Base-by-base conservation (phyloP, 768 basidiomycete species). In the Pleurotus salmoneostramineus region DNA sequence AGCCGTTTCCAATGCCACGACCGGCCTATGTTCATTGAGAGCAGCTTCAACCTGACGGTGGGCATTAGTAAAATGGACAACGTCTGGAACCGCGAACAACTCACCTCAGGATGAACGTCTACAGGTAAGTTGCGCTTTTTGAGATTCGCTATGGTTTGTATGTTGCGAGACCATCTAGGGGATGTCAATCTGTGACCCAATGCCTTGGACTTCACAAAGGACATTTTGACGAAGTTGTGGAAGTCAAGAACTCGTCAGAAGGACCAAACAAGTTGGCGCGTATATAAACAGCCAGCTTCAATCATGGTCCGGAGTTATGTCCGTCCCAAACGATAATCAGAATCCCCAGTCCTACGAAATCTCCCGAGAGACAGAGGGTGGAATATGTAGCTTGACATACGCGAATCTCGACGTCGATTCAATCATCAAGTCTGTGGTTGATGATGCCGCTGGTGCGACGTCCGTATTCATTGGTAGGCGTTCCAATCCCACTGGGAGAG, bases 1-100 rank as follows among this genome's bases (percentile, higher is more conserved):
- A 1, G 96, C 88, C 1, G 90, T 92, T 69, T 98, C 96, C 8
- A 98, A 83, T 10, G 95, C 95, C 8, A 98, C 93, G 46, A 98
- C 77, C 15, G 94, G 85, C 60, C 74, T 76, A 7, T 78, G 74
- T 43, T 77, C 73, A 3, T 78, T 75, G 17, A 96, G 77, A 3
- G 95, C 95, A 56, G 95, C 82, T 61, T 88, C 75, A 34, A 55
- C 52, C 52, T 55, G 12, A 6, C n/a, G 35, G 52, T 36, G 21
- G 10, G 48, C 1, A 32, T 49, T 5, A 49, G 48, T 31, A 2
- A 17, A 12, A 12, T 49, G 7, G 17, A 31, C 27, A 31, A 49
- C 33, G 17, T 5, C 21, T 31, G 10, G 8, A 31, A 47, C 7
- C 21, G 21, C 21, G 21, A 5, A 34, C n/a, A 10, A 51, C 21